Conservation (phyloP, 345 rosid genomes). For the Euclidium syriacum region DNA sequence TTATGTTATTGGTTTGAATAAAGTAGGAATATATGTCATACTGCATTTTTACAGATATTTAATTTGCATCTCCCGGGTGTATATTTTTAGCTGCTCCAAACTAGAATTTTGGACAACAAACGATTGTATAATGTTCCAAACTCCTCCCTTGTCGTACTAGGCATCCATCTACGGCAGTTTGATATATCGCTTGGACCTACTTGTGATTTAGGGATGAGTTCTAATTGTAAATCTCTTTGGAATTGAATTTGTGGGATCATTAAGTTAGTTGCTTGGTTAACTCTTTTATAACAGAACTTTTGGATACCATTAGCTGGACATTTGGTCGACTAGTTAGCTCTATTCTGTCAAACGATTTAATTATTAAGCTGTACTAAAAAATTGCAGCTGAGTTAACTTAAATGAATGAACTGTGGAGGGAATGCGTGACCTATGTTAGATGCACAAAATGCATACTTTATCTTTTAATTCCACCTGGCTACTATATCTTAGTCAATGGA, state of each 20-base stretch:
- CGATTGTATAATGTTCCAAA: not conserved
- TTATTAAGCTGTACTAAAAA: slow-evolving; percentile 3
- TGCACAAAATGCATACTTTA: slow-evolving; percentile 9
- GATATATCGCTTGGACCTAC: slow-evolving; percentile 2
- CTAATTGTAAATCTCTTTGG: not conserved
- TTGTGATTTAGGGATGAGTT: not conserved
- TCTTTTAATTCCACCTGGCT: slow-evolving; percentile 3
- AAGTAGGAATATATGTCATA: slow-evolving; percentile 4
- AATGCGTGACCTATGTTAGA: slow-evolving; percentile 5
- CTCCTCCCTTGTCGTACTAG: not conserved
- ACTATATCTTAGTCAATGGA: not conserved
- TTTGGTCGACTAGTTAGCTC: slow-evolving; percentile 10
- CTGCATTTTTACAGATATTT: not conserved
- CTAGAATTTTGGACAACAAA: slow-evolving; percentile 1
- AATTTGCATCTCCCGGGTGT: slow-evolving; percentile 1
- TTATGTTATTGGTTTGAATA: slow-evolving; percentile 14
- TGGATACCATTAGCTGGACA: slow-evolving; percentile 4
- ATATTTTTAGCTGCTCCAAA: not conserved
- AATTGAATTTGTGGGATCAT: slow-evolving; percentile 1
- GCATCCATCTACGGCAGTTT: not conserved
- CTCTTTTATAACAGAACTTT: not conserved
- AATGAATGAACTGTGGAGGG: slow-evolving; percentile 2
- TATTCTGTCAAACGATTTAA: slow-evolving; percentile 1
- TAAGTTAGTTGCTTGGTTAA: not conserved
- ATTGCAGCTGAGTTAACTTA: slow-evolving; percentile 5